Evolutionary conservation across 768 basidiomycete species (phyloP).

Genomic region (Calocera cornea): DNA sequence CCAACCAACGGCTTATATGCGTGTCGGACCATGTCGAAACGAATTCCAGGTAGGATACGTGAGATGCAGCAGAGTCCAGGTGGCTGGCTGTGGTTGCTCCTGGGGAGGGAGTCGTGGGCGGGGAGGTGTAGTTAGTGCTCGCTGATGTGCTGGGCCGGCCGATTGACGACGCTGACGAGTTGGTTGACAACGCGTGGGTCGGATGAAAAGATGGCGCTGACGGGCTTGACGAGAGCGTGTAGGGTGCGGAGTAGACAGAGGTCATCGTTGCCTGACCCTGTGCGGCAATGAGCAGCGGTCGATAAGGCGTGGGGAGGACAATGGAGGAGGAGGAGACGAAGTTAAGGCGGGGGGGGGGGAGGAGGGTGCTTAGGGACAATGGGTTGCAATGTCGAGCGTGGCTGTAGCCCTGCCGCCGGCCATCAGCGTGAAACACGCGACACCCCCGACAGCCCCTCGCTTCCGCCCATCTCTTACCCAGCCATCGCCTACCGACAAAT

Average conservation of each 20-base stretch:
- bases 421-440: neutral
- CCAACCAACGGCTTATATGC: constrained; percentile 54
- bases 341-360: neutral
- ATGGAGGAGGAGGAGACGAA: neutral
- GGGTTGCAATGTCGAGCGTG: neutral
- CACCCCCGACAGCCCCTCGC: neutral
- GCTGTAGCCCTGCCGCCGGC: neutral
- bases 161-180: constrained; percentile 2
- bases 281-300: neutral
- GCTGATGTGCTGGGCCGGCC: neutral
- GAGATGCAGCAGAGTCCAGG: neutral
- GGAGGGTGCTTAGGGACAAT: neutral
- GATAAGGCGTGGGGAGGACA: neutral
- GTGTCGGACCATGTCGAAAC: constrained; percentile 23
- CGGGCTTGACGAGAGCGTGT: constrained; percentile 7
- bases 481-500: neutral
- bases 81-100: neutral
- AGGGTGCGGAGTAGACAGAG: neutral
- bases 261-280: neutral
- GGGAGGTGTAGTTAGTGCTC: neutral
- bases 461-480: neutral
- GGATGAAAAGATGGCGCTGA: constrained; percentile 8
- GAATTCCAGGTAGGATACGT: constrained; percentile 18
- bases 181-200: constrained; percentile 4
- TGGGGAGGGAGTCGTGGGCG: neutral